A percentile compares a stretch with the other conserved stretches of the same genome.
These are phyloP conservation scores for Poronia punctata DNA, from an alignment of 495 filamentous ascomycete genomes.

Conservation along the genomic window DNA sequence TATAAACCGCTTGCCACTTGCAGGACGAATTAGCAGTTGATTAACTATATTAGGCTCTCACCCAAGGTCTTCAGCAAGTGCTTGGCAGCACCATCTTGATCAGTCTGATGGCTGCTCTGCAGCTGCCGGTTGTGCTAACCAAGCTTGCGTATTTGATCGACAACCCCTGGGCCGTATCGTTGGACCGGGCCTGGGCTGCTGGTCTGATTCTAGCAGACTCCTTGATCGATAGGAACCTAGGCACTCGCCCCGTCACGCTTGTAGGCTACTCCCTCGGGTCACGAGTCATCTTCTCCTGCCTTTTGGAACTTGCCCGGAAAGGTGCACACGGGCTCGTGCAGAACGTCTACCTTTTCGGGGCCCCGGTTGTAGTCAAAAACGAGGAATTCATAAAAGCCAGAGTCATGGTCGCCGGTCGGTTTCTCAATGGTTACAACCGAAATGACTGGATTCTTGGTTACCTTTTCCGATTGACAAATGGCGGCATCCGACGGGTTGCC, in stretches of 20 bases:
- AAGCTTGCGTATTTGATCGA: conserved; percentile 97
- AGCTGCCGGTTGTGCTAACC: conserved; percentile 83
- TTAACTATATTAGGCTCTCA: conserved; percentile 60
- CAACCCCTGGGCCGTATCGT: conserved; percentile 94
- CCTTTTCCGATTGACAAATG: conserved; percentile 88
- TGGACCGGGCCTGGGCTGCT: conserved; percentile 78
- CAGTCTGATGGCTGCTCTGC: conserved; percentile 86
- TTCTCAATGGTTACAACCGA: conserved; percentile 88
- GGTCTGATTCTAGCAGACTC: conserved; percentile 96
- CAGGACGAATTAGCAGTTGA: not conserved
- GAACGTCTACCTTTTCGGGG: conserved; percentile 92
- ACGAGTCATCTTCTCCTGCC: conserved; percentile 85
- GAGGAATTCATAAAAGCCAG: conserved; percentile 83
- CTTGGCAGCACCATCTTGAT: conserved; percentile 85
- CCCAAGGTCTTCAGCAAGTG: conserved; percentile 92
- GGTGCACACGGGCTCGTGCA: conserved; percentile 91
- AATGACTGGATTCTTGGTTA: conserved; percentile 99
- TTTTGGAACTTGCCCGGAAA: conserved; percentile 76
- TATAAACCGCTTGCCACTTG: conserved; percentile 1
- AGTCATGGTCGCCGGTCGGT: conserved; percentile 77
- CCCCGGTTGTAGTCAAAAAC: conserved; percentile 82
- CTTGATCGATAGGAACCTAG: conserved; percentile 84
- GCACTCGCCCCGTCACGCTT: conserved; percentile 86
- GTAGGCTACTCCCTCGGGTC: conserved; percentile 93
- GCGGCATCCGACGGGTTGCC: conserved; percentile 84